A percentile compares a stretch with the other conserved stretches of the same genome.
phyloP scores from a whole-genome alignment of 164 flowering plant species.

The Annona squamosa region DNA sequence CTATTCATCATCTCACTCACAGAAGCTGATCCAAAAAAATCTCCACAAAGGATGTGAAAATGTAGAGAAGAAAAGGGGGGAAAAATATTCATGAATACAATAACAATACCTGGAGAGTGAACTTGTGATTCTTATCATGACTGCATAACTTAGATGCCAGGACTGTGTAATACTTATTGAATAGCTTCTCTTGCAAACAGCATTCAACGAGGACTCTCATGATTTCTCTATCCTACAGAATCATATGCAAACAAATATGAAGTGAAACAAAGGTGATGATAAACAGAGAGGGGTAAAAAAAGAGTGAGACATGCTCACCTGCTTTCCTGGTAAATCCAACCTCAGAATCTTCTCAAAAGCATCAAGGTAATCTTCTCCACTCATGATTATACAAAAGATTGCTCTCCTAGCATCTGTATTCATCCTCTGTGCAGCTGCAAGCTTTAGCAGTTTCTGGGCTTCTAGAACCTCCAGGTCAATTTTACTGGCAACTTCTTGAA shows the following conservation, averaged over 20 bases:
- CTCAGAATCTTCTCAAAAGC: conserved; percentile 83
- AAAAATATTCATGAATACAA: background rate
- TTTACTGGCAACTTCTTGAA: conserved; percentile 58
- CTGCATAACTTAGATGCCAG: conserved; percentile 81
- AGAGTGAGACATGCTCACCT: conserved; percentile 36
- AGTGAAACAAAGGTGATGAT: background rate
- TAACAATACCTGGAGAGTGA: conserved; percentile 82
- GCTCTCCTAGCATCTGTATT: conserved; percentile 85
- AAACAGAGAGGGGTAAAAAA: background rate
- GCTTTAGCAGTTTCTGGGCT: conserved; percentile 78
- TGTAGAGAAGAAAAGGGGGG: background rate
- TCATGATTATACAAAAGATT: conserved; percentile 83
- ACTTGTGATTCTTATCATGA: conserved; percentile 92
- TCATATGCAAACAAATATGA: background rate
- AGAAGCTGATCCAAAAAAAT: background rate
- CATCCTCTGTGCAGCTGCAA: conserved; percentile 90
- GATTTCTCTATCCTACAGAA: conserved; percentile 83
- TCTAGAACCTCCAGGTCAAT: conserved; percentile 74
- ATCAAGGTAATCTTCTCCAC: conserved; percentile 80
- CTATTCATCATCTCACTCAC: background rate
- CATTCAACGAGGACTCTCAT: conserved; percentile 87
- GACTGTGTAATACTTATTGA: conserved; percentile 82
- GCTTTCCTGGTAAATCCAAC: conserved; percentile 79
- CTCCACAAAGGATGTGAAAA: background rate
- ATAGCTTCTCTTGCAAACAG: conserved; percentile 83